Evolutionary conservation across 2,329 filamentous ascomycete species (phyloP), one percentile per base, ranked within the genome.

Genomic region (Lasiodiplodia gonubiensis): DNA sequence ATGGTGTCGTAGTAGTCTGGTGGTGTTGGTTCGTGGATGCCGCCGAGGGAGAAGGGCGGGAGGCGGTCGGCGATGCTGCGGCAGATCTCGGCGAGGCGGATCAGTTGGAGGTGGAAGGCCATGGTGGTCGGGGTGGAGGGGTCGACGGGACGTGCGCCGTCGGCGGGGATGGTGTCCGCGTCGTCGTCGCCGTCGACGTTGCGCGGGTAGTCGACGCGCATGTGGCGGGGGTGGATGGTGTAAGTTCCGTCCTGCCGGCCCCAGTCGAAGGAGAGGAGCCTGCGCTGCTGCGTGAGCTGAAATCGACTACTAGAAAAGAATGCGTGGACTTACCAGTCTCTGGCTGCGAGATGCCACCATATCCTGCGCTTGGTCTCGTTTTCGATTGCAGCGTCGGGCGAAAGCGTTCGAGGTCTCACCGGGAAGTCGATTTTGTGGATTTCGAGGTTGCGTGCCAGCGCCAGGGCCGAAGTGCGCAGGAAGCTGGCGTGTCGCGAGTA

Each of bases 311-410:
- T n/a, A n/a, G n/a, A n/a, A n/a, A n/a, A n/a, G n/a, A n/a, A n/a
- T n/a, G n/a, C n/a, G n/a, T n/a, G n/a, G n/a, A n/a, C n/a, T n/a
- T n/a, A 77, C 78, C 78, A 81, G 64, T 81, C 79, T 48, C 74
- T 75, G 16, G 74, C 71, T 27, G 72, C 74, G 10, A 81, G 68
- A 70, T 81, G 79, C 79, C 79, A 81, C 79, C 79, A 81, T 7
- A 80, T 69, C 23, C 80, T 75, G 35, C 80, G 70, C 33, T 75
- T 74, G 2, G 77, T 74, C 57, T 81, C 80, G 7, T 75, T 70
- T 18, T 72, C 70, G 7, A 75, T 71, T 33, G 75, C 69, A 18
- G 73, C 64, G 5, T 16, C 12, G 12, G 35, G 35, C 14, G 35
- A 12, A 16, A 39, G 12, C 3, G 35, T 39, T 39, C 10, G 35